Base-by-base conservation (phyloP, 2,329 filamentous ascomycete species). In the Botrytis aclada region DNA sequence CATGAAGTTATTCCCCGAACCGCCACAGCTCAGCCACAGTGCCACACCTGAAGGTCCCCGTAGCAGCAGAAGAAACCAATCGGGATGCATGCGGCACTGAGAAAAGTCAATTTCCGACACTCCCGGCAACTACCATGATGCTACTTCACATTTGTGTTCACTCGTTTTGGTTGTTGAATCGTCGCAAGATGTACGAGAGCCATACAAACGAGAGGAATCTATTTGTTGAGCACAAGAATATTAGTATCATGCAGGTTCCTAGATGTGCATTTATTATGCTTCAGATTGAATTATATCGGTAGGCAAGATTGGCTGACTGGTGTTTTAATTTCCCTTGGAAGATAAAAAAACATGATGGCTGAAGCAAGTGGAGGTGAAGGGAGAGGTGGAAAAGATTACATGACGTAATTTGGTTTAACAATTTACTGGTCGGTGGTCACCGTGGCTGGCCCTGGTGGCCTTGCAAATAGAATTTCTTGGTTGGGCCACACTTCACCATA, bases 401-500 rank as follows among this genome's bases (percentile, higher is more conserved):
- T 67, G 64, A 67, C 64, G 64, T 67, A 56, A 56, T 32, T 9
- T 32, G 34, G 47, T 56, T 56, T 29, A 22, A 32, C 12, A 12
- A 66, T 54, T n/a, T 29, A 20, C 37, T 43, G 25, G 37, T 37
- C 60, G 20, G 58, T 6, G 56, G 56, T 60, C n/a, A 45, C 43
- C 8, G 18, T 45, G 43, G 43, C 22, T 45, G 43, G 43, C 4
- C n/a, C n/a, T n/a, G n/a, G n/a, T 60, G 58, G 34, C 25, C 58
- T 61, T 39, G 12, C 8, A 16, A 12, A 39, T 41, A 9, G 37
- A 37, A 63, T 43, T 41, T 67, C 64, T 67, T 67, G 64, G 25
- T 67, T 67, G 64, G 45, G 32, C 45, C 22, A 66, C 63, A 51
- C 63, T 47, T 65, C 41, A 65, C 41, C 62, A 66, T 22, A 37